Percentiles rank a stretch among this genome's conserved stretches.
phyloP scores from a whole-genome alignment of 2,329 filamentous ascomycete species.

The Domatiomyces globalis region DNA sequence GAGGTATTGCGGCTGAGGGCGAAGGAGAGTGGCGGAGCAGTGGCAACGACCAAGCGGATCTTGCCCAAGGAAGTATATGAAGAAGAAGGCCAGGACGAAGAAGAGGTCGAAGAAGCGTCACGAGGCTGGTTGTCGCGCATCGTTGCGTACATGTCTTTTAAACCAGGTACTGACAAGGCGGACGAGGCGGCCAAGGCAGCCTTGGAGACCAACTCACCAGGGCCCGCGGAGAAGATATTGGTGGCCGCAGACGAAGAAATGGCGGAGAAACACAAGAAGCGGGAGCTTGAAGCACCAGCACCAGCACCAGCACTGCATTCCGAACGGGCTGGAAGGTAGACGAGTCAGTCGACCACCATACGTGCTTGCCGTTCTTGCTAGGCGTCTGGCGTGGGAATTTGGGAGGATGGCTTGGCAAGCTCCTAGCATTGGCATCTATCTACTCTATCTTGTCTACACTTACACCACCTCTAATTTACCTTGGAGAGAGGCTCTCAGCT shows the following conservation, averaged over 20 bases:
- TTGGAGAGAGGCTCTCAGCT: neutral
- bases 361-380: no score
- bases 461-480: neutral
- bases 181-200: slow-evolving; percentile 22
- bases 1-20: slow-evolving; percentile 30
- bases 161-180: slow-evolving; percentile 23
- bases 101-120: slow-evolving; percentile 17
- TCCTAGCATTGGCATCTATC: neutral
- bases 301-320: neutral
- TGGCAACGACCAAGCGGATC: slow-evolving; percentile 22
- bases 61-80: slow-evolving; percentile 30
- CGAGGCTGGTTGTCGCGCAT: slow-evolving; percentile 24
- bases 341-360: neutral
- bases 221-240: slow-evolving; percentile 17
- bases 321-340: slow-evolving; percentile 1
- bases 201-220: slow-evolving; percentile 17
- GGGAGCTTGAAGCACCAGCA: slow-evolving; percentile 9
- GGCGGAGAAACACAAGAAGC: slow-evolving; percentile 17
- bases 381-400: no score
- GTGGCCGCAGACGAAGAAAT: slow-evolving; percentile 22
- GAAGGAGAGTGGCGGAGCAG: slow-evolving; percentile 19
- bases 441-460: neutral
- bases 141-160: slow-evolving; percentile 22
- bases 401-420: neutral
- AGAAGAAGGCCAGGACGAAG: slow-evolving; percentile 20